Percentiles rank a stretch among this genome's conserved stretches.
Evolutionary conservation across 2,329 filamentous ascomycete genomes (phyloP).

Genomic region (Corinectria fuckeliana): DNA sequence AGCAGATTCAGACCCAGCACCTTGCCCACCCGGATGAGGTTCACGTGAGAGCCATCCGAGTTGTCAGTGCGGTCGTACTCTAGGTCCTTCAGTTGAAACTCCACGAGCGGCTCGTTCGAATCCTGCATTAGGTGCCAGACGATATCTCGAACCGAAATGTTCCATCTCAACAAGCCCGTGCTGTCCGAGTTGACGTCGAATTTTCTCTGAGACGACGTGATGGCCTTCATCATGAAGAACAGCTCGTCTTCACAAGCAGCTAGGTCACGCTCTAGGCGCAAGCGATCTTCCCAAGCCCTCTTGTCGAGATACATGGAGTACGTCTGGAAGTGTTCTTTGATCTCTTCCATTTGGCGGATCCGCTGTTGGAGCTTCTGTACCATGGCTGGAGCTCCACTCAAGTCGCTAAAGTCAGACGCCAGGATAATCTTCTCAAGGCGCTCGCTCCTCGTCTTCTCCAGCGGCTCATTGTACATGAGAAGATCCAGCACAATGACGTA

Average conservation of each 20-base stretch:
- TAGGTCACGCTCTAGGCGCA: constrained; percentile 88
- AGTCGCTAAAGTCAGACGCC: constrained; percentile 96
- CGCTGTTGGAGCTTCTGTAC: constrained; percentile 90
- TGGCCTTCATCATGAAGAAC: constrained; percentile 99
- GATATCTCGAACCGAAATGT: constrained; percentile 91
- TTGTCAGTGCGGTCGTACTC: constrained; percentile 97
- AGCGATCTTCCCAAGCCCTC: constrained; percentile 88
- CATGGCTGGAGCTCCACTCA: constrained; percentile 92
- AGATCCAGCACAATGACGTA: constrained; percentile 98
- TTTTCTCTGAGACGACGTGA: constrained; percentile 93
- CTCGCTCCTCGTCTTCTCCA: constrained; percentile 97
- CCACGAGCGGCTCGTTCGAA: constrained; percentile 84
- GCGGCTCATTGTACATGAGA: constrained; percentile 91
- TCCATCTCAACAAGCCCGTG: constrained; percentile 86
- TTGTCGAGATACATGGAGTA: constrained; percentile 87
- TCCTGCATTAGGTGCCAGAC: constrained; percentile 96
- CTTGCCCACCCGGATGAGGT: constrained; percentile 85
- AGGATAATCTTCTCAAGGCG: constrained; percentile 98
- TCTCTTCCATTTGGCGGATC: constrained; percentile 92
- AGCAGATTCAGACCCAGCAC: constrained; percentile 90
- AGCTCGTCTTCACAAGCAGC: constrained; percentile 92
- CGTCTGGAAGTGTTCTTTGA: constrained; percentile 95
- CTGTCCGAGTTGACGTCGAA: constrained; percentile 74
- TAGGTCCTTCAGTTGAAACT: constrained; percentile 90
- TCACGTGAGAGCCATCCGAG: constrained; percentile 94